These are phyloP conservation scores for Phytophthora hybrid DNA, from an alignment of 352 stramenopile species.

Conservation along the genomic window DNA sequence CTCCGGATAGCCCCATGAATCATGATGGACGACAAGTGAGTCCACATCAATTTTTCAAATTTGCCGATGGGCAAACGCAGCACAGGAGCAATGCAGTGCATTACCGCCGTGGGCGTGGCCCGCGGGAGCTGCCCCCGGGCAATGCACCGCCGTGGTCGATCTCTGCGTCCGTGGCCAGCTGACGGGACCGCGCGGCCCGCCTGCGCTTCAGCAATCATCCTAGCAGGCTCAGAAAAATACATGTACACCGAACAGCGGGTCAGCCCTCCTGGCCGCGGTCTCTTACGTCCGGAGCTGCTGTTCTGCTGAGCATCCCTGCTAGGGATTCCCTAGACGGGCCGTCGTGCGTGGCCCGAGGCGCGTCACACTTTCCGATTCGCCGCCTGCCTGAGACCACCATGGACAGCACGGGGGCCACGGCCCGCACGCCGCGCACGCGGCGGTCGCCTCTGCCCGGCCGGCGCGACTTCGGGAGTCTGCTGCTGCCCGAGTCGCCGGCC, in stretches of 20 bases:
- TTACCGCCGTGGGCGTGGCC: too few relatives aligned
- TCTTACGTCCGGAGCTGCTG: constrained; percentile 1
- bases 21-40: constrained; percentile 16
- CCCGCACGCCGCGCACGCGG: constrained; percentile 66
- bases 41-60: constrained; percentile 17
- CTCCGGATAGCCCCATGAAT: too few relatives aligned
- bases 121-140: too few relatives aligned
- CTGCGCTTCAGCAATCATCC: too few relatives aligned
- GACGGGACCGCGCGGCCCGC: constrained; percentile 17
- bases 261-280: too few relatives aligned
- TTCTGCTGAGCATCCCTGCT: neutral
- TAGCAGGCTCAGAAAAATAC: too few relatives aligned
- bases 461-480: constrained; percentile 29
- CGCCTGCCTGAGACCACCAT: constrained; percentile 40
- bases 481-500: constrained; percentile 37
- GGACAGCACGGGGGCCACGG: constrained; percentile 85
- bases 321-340: neutral
- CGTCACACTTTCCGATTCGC: constrained; percentile 37
- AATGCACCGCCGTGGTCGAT: constrained; percentile 12
- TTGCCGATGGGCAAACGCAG: too few relatives aligned
- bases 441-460: constrained; percentile 39
- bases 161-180: constrained; percentile 24
- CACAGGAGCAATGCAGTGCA: too few relatives aligned
- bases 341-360: constrained; percentile 17
- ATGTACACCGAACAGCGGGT: too few relatives aligned